Evolutionary conservation across 2,329 filamentous ascomycete genomes (phyloP), one percentile per base, ranked within the genome.

Genomic region (Hymenoscyphus albidus): DNA sequence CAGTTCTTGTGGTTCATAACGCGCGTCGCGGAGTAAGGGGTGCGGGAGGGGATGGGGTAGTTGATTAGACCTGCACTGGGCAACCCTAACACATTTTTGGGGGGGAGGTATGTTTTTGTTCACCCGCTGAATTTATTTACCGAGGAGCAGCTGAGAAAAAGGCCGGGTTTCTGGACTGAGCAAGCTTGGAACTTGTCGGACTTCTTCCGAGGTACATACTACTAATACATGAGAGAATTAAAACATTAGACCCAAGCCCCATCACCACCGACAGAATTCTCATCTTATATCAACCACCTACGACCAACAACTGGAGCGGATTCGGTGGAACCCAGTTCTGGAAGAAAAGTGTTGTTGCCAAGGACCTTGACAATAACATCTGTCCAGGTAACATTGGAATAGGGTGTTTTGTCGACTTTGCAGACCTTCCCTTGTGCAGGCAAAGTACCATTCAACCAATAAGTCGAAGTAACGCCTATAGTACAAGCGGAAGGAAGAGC

Each of bases 361-460:
- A 51, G 18, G 22, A 7, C 44, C 44, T 51, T 51, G 9, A 12
- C 16, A 58, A 58, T 38, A 18, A 58, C 56, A 58, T 58, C 56
- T 10, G 38, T 35, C 56, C 56, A 58, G 31, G 39, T 59, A 18
- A 40, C 58, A 40, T 59, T 59, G 5, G 58, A 59, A 27, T 40
- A 59, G 2, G 40, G 58, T 18, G 22, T 22, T 4, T 31, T 42
- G 27, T 31, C 39, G 9, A 42, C 35, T 12, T 59, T n/a, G 32
- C 58, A 59, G 4, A 40, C 22, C 38, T 4, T 59, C 6, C 58
- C 58, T 27, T 31, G 7, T 16, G n/a, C 38, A 2, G 44, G 44
- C 5, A 51, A n/a, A 27, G 44, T 51, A 22, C 44, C 44, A 27
- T 51, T 51, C 44, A 51, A 18, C 32, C 32, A 59, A 44, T 40